These are phyloP conservation scores for Stellera chamaejasme DNA, from an alignment of 345 rosid genomes.

Conservation along the genomic window DNA sequence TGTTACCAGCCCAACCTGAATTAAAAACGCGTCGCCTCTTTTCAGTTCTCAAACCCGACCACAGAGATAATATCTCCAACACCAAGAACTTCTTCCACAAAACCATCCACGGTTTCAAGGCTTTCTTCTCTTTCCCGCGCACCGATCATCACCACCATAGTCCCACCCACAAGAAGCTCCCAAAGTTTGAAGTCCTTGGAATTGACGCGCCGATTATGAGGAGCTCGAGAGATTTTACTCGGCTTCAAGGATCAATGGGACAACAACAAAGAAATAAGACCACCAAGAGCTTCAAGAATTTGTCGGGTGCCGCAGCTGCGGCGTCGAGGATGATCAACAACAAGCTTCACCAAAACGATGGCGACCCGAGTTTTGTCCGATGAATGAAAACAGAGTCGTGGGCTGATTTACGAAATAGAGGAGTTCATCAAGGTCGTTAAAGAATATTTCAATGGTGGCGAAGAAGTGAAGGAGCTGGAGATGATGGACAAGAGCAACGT, in stretches of 20 bases:
- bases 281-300: slow-evolving; percentile 15
- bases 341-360: neutral
- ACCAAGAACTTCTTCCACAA: slow-evolving; percentile 56
- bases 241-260: slow-evolving; percentile 34
- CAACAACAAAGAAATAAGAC: slow-evolving; percentile 1
- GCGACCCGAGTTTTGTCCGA: slow-evolving; percentile 18
- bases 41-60: no score
- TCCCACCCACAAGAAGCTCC: slow-evolving; percentile 30
- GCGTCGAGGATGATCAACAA: slow-evolving; percentile 14
- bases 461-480: slow-evolving; percentile 64
- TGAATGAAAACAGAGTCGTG: slow-evolving; percentile 5
- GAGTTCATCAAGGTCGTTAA: slow-evolving; percentile 15
- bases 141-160: slow-evolving; percentile 22
- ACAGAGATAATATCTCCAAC: slow-evolving; percentile 41
- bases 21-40: no score
- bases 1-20: no score
- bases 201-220: slow-evolving; percentile 6
- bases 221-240: slow-evolving; percentile 27
- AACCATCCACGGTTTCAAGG: slow-evolving; percentile 43
- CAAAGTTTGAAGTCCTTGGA: slow-evolving; percentile 22
- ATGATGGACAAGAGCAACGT: slow-evolving; percentile 47
- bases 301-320: slow-evolving; percentile 14
- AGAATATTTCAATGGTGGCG: slow-evolving; percentile 26
- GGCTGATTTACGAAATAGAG: slow-evolving; percentile 10
- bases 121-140: slow-evolving; percentile 46